Base-by-base conservation (phyloP, 192 early-diverging fungal genomes). In the Thoreauomyces humboldtii region DNA sequence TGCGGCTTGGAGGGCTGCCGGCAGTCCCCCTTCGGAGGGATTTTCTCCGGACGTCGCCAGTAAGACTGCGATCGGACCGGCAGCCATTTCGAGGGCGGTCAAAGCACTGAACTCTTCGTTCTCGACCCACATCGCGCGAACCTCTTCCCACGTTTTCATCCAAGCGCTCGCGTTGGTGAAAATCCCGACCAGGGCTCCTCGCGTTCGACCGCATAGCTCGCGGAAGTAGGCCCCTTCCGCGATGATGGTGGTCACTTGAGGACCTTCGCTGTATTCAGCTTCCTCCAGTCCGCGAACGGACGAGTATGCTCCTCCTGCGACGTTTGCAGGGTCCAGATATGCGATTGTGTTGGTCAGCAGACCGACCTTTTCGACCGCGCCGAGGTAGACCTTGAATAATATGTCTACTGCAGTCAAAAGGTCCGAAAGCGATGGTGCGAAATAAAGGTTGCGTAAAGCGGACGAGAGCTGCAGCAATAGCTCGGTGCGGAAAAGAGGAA, bases 81-180 rank as follows among this genome's bases (percentile, higher is more conserved):
- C 69, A 34, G 68, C 53, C 22, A 31, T 61, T 42, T 71, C 57
- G 21, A 86, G 41, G 11, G 75, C 59, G 7, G 58, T 44, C 19
- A 78, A 29, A 4, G 53, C 77, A 50, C 77, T 54, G 52, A 84
- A 81, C 22, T 47, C 50, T 50, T 86, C 77, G 62, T 87, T 83
- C 43, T 82, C 71, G 21, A 83, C 65, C 79, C 80, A 86, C 83
- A 87, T 86, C 0, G 32, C 51, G 12, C 79, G 63, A 31, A 86
- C 72, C 4, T 70, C 68, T 32, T 82, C 79, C 72, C 74, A 80
- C 2, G 62, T 65, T 17, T 63, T 46, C 74, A 80, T 73, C 79
- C 81, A 87, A 15, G 54, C 37, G 1, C 67, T 34, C 9, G 79
- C 75, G 56, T 85, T 84, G 15, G 68, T 45, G 60, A 85, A 86